phyloP scores from a whole-genome alignment of 176 grass and related monocot species.

The Rhynchospora pubera region DNA sequence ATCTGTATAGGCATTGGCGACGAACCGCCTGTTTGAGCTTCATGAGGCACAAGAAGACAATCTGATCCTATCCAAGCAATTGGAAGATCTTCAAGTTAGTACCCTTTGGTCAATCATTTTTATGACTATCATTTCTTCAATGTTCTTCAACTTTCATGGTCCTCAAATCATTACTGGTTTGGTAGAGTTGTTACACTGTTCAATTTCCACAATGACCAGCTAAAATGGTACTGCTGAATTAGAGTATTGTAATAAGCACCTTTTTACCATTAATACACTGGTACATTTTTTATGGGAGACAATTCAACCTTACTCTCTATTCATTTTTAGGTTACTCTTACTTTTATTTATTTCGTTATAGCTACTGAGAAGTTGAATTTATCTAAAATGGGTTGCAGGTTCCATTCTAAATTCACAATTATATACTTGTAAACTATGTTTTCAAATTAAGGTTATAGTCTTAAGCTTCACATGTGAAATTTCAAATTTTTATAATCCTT shows the following conservation, averaged over 20 bases:
- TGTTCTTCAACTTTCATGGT: neutral
- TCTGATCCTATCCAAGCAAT: conserved; percentile 69
- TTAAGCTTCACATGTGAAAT: neutral
- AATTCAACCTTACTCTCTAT: neutral
- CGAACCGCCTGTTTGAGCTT: conserved; percentile 79
- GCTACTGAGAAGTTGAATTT: neutral
- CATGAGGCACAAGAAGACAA: conserved; percentile 95
- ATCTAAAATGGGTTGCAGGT: neutral
- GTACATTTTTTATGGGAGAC: neutral
- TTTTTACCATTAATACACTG: neutral
- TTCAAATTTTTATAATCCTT: neutral
- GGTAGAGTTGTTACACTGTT: neutral
- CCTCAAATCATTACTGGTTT: neutral
- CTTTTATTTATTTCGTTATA: neutral
- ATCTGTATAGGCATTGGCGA: conserved; percentile 62
- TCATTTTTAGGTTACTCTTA: neutral
- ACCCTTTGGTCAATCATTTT: conserved; percentile 19
- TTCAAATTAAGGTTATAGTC: neutral
- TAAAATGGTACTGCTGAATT: neutral
- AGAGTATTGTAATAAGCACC: neutral
- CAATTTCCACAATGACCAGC: neutral
- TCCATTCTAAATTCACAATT: neutral
- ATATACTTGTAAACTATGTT: neutral
- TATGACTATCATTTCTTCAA: neutral
- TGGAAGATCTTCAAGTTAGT: conserved; percentile 89